Evolutionary conservation across 805 yeast genomes (phyloP), one percentile per base, ranked within the genome.

Genomic region (Sugiyamaella smithiae): DNA sequence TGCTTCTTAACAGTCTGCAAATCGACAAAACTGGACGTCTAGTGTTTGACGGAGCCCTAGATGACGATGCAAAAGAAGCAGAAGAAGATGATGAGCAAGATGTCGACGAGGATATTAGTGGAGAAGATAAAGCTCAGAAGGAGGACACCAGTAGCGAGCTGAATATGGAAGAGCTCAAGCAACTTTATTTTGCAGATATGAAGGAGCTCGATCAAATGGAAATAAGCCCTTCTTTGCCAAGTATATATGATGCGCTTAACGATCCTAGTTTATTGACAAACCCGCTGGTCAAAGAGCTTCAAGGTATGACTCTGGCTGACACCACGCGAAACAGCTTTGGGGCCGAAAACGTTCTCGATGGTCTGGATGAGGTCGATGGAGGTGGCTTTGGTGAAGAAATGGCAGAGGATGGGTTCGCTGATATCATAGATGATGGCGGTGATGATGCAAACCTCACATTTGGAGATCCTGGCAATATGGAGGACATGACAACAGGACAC

Each of bases 211-310:
- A 58, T 26, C 23, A 45, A 11, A 46, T 55, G 40, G 57, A 56
- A 37, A 70, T 89, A 1, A 86, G 95, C 55, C 91, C 95, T 0
- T 85, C 96, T 0, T 69, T 87, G 54, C 72, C 67, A 5, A 81
- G 82, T 50, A 67, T 87, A 43, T 75, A 80, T 52, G 66, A 68
- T 7, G 88, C 82, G 0, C 69, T 83, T n/a, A 68, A 69, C 5
- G 64, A 60, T 25, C 64, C 64, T n/a, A 41, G 35, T n/a, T 44
- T 54, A 11, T 24, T 48, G 11, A 32, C 41, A 22, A 26, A 17
- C 31, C 41, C 47, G 12, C 26, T 50, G 5, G 43, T 48, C 14
- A 50, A 54, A 24, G 50, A 53, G 14, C 48, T 52, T 14, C 86
- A 79, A 62, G 45, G 48, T 12, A 38, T 50, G 32, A 28, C 46